phyloP scores from a whole-genome alignment of 2,329 filamentous ascomycete genomes.

The Trichophyton benhamiae region DNA sequence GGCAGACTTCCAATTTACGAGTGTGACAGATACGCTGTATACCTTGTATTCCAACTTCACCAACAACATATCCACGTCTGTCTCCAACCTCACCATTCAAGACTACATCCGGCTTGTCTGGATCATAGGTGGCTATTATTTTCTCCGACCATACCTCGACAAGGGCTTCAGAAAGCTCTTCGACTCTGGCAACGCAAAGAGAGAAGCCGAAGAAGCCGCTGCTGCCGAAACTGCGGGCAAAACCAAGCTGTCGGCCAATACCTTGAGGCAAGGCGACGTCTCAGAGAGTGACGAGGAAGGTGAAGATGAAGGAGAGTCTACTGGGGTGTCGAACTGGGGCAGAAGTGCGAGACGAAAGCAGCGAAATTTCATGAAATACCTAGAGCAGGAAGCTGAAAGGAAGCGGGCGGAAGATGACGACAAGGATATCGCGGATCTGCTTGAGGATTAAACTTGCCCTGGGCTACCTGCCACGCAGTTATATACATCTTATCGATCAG shows the following conservation, averaged over 20 bases:
- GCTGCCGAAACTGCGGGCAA: constrained; percentile 21
- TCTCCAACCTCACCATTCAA: constrained; percentile 32
- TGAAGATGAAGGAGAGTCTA: constrained; percentile 31
- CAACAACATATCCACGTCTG: constrained; percentile 32
- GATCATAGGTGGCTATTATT: constrained; percentile 59
- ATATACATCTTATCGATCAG: not conserved
- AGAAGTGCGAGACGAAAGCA: constrained; percentile 58
- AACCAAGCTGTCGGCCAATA: constrained; percentile 51
- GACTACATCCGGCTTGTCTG: constrained; percentile 55
- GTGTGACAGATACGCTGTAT: constrained; percentile 19
- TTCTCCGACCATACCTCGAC: constrained; percentile 62
- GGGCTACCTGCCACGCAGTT: not conserved
- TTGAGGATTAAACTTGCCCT: constrained; percentile 41
- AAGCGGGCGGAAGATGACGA: constrained; percentile 55
- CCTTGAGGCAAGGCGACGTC: constrained; percentile 46
- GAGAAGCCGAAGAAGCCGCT: constrained; percentile 50
- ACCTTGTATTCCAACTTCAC: constrained; percentile 21
- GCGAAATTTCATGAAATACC: constrained; percentile 52
- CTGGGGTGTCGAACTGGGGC: constrained; percentile 48
- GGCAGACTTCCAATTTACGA: not conserved
- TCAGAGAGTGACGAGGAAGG: constrained; percentile 36
- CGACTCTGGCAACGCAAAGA: constrained; percentile 22
- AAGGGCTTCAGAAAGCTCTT: constrained; percentile 50
- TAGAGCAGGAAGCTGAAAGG: constrained; percentile 52
- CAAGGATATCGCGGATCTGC: constrained; percentile 61